These are phyloP conservation scores for Cryphonectria nitschkei DNA, from an alignment of 2,329 filamentous ascomycete genomes.

Conservation along the genomic window DNA sequence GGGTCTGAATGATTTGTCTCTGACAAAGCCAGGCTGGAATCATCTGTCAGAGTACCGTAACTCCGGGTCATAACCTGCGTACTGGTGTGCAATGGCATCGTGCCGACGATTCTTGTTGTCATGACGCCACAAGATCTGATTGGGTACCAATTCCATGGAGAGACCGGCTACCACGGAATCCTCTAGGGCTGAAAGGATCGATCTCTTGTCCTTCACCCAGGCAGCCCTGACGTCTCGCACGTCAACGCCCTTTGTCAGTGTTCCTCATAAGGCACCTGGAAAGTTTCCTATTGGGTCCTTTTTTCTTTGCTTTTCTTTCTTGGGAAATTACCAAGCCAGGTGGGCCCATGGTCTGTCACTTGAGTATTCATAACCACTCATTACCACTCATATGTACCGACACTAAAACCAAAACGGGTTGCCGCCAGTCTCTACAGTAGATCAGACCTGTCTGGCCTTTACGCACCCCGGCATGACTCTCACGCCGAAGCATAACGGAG, in stretches of 20 bases:
- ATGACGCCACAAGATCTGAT: neutral
- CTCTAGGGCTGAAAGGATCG: constrained; percentile 14
- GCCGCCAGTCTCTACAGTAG: neutral
- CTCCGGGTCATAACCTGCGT: constrained; percentile 19
- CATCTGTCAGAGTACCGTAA: neutral
- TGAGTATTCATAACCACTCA: too few relatives aligned
- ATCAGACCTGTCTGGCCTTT: neutral
- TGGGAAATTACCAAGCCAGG: neutral
- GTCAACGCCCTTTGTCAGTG: neutral
- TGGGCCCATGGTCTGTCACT: neutral
- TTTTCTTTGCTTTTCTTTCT: accelerated
- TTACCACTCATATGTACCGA: neutral
- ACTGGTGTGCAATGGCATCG: neutral
- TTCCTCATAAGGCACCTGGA: constrained; percentile 1
- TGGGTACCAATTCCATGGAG: constrained; percentile 7
- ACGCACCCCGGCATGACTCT: constrained; percentile 19
- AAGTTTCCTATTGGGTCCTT: constrained; percentile 13
- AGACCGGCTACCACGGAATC: neutral
- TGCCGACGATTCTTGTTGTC: neutral
- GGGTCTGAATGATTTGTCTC: neutral
- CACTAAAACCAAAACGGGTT: neutral
- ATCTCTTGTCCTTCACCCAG: neutral
- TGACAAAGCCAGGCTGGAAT: constrained; percentile 12
- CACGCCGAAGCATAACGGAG: constrained; percentile 16
- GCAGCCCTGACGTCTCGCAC: neutral